Base-by-base conservation (phyloP, 352 stramenopile genomes). In the Plasmopara muralis region DNA sequence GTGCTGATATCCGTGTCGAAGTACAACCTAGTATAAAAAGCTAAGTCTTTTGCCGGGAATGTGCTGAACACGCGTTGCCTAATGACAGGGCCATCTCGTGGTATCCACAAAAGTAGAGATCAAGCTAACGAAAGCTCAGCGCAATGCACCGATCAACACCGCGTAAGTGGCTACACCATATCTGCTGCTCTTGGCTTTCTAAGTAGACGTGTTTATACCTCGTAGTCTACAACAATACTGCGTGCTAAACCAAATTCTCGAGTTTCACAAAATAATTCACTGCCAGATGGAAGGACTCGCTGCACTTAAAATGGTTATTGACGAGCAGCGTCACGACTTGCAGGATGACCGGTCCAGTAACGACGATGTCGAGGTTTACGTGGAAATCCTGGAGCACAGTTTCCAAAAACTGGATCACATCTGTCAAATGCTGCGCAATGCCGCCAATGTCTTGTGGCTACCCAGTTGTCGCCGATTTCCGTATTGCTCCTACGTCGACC, bases 201-300 rank as follows among this genome's bases (percentile, higher is more conserved):
- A 25, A 25, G 20, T 25, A 25, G 33, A 2, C 4, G 33, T 38
- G 33, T 5, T 44, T 30, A 29, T 43, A 8, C 43, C 29, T 20
- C 31, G 5, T 53, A 91, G 81, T 18, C 58, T 91, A 49, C 74
- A 89, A 54, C 76, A 91, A 37, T 91, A 89, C 55, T 89, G 77
- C 56, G 77, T 91, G 50, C 58, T 91, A 34, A 84, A 89, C 61
- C 81, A 91, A 63, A 88, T 91, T 54, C 71, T 91, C 43, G 81
- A 91, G 64, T 89, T 91, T 55, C 78, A 91, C 53, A 67, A 70
- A 47, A 70, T 81, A 42, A 55, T 85, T 44, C 78, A 87, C 59
- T 61, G 68, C 16, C 76, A 86, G 64, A 55, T 85, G 47, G 66
- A 62, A 6, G 60, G 57, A 5, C 62, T 89, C 31, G 64, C 68